Conservation (phyloP, 169 alveolate genomes). For the Eimeria maxima region DNA sequence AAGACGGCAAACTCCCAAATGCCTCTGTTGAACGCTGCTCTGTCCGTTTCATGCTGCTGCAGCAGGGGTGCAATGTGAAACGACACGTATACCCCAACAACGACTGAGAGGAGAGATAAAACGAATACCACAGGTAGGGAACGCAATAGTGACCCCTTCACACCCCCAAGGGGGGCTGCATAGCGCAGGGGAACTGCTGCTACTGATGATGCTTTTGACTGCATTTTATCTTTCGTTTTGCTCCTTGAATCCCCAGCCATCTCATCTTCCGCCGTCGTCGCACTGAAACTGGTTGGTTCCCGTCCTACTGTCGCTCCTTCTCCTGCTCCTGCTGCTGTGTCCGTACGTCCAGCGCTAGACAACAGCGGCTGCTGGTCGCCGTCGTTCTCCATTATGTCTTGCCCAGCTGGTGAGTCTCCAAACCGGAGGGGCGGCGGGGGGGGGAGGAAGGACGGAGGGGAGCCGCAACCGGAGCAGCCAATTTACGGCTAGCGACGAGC, state of each 20-base stretch:
- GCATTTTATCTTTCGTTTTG: not conserved
- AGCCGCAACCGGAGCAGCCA: slow-evolving; percentile 25
- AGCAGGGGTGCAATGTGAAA: slow-evolving; percentile 28
- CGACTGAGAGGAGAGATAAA: not conserved
- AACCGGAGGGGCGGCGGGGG: not conserved
- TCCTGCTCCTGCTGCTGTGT: not conserved
- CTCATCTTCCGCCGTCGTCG: not conserved
- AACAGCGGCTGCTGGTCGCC: slow-evolving; percentile 58
- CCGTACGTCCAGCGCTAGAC: not conserved
- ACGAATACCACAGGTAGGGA: slow-evolving; percentile 27
- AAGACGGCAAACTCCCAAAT: not conserved
- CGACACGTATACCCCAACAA: slow-evolving; percentile 11
- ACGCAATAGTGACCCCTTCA: not conserved
- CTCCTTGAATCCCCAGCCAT: not conserved
- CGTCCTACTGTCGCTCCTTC: not conserved
- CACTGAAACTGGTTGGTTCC: not conserved
- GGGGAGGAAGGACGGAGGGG: not conserved
- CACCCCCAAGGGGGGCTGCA: slow-evolving; percentile 44
- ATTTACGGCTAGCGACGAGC: not conserved
- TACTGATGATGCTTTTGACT: not conserved
- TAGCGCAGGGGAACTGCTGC: slow-evolving; percentile 30
- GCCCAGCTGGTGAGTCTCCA: not conserved
- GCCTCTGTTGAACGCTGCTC: slow-evolving; percentile 11
- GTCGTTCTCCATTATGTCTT: not conserved
- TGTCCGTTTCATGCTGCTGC: slow-evolving; percentile 6